Percentiles rank a stretch among this genome's conserved stretches.
These are phyloP conservation scores for Lachnellula arida DNA, from an alignment of 2,329 filamentous ascomycete genomes.

Conservation along the genomic window DNA sequence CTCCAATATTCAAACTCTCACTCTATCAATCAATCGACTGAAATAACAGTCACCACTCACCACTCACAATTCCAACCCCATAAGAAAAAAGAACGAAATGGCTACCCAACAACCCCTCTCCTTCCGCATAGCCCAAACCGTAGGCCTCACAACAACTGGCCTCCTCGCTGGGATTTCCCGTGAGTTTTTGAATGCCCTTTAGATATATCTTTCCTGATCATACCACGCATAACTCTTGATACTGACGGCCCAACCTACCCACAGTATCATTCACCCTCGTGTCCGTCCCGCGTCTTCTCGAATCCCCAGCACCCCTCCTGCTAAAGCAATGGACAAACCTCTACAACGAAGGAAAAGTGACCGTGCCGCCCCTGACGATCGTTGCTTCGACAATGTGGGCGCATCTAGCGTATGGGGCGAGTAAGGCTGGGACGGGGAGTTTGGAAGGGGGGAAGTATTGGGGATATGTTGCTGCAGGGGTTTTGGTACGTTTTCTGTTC, in stretches of 20 bases:
- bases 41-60: too few species aligned
- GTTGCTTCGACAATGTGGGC: conserved; percentile 29
- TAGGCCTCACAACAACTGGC: conserved; percentile 47
- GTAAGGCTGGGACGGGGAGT: too few species aligned
- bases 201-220: not conserved
- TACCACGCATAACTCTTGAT: not conserved
- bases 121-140: conserved; percentile 44
- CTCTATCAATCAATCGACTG: too few species aligned
- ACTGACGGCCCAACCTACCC: not conserved
- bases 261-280: conserved; percentile 34
- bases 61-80: too few species aligned
- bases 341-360: conserved; percentile 35
- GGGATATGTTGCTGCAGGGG: conserved; percentile 42
- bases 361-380: conserved; percentile 39
- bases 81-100: not conserved
- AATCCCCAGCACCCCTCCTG: conserved; percentile 50
- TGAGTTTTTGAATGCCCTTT: conserved; percentile 5
- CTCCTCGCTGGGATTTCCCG: conserved; percentile 38
- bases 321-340: conserved; percentile 49
- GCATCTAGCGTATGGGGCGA: too few species aligned
- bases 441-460: not conserved
- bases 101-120: conserved; percentile 9
- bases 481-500: conserved; percentile 26
- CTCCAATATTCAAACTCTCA: too few species aligned
- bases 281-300: conserved; percentile 39